These are phyloP conservation scores for Hypoxylon sp. DNA, from an alignment of 2,329 filamentous ascomycete genomes.

Conservation along the genomic window DNA sequence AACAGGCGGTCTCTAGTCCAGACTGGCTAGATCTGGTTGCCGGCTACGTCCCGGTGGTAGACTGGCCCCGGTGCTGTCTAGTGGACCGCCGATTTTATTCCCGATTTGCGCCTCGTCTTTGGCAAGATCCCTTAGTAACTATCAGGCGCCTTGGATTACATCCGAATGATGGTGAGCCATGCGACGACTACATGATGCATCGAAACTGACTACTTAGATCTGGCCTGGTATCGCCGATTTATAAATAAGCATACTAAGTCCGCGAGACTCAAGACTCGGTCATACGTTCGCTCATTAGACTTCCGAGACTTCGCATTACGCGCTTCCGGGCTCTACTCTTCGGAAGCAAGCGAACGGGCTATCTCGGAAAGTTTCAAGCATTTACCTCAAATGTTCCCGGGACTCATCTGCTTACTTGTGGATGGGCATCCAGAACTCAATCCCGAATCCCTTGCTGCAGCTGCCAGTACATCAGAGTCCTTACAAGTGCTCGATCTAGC, in stretches of 20 bases:
- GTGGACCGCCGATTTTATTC: constrained; percentile 64
- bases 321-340: constrained; percentile 60
- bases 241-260: constrained; percentile 57
- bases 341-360: constrained; percentile 56
- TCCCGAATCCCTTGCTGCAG: constrained; percentile 55
- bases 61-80: constrained; percentile 64
- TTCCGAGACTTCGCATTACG: constrained; percentile 61
- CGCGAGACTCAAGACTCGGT: constrained; percentile 58
- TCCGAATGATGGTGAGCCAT: constrained; percentile 61
- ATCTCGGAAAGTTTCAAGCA: constrained; percentile 59
- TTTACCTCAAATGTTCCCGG: constrained; percentile 60
- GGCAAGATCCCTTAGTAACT: constrained; percentile 64
- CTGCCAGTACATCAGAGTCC: constrained; percentile 34
- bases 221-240: constrained; percentile 65
- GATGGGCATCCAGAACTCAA: constrained; percentile 64
- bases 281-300: constrained; percentile 64
- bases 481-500: constrained; percentile 64
- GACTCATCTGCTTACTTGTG: constrained; percentile 63
- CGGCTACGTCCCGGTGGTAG: constrained; percentile 59
- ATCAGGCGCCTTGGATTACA: constrained; percentile 59
- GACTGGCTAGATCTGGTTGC: constrained; percentile 67
- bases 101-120: constrained; percentile 67
- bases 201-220: constrained; percentile 57
- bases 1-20: constrained; percentile 61
- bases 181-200: not conserved